Evolutionary conservation across 2,329 filamentous ascomycete species (phyloP), one percentile per base, ranked within the genome.

Genomic region (Pseudogymnoascus destructans): DNA sequence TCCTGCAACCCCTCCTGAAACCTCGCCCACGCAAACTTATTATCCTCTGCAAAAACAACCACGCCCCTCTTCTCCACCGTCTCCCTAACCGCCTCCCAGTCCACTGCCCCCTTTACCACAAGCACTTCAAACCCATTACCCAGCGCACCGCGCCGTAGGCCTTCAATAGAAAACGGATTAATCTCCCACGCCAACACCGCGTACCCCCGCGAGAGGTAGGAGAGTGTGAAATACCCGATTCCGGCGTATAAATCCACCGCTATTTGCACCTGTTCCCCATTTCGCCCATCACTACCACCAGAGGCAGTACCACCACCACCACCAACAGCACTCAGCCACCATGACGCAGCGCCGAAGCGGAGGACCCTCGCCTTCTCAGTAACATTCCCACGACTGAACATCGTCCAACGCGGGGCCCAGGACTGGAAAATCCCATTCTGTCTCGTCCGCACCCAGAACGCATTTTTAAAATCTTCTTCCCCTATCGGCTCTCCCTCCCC

Each of bases 171-270:
- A 85, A 91, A 87, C 0, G 86, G 85, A 69, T 95, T 96, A 49
- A 96, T 74, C 71, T 97, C 92, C 87, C 89, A 97, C 64, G 89
- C 88, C 40, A 93, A 74, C 1, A 96, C 85, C 7, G 66, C 73
- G 66, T 91, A 73, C 0, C 89, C 89, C 15, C 85, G 79, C 60
- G 75, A 77, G 5, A 84, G 79, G 71, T 95, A 96, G 30, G 82
- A 87, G 67, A 96, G 95, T 3, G 86, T 81, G 71, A 97, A 96
- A 72, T 96, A 96, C 4, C 92, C 92, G 63, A 96, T 95, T 0
- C 92, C 92, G 0, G 87, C 89, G 73, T 95, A 96, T 60, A 97
- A 73, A 70, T 97, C 92, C 0, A 95, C 79, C 0, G 85, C 81
- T 70, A 77, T 52, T 10, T 55, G 52, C 19, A 55, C 52, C 5